These are phyloP conservation scores for Podila minutissima DNA, from an alignment of 192 early-diverging fungal species.

Conservation along the genomic window DNA sequence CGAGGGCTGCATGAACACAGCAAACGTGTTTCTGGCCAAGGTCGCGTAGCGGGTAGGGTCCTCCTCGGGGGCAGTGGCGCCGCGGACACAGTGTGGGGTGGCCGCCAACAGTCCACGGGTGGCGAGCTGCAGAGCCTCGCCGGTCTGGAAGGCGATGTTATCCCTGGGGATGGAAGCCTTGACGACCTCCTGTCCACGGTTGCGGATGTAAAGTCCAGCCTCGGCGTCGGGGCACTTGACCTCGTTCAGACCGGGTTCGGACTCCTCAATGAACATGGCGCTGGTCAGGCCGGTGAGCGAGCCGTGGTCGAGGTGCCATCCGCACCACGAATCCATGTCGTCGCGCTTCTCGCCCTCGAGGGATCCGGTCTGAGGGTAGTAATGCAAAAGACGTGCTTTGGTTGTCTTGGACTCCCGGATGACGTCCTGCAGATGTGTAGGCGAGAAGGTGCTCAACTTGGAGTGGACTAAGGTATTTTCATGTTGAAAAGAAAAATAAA, in stretches of 20 bases:
- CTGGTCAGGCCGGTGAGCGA: constrained; percentile 70
- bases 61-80: constrained; percentile 47
- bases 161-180: constrained; percentile 67
- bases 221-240: constrained; percentile 50
- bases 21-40: constrained; percentile 73
- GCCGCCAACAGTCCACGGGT: constrained; percentile 62
- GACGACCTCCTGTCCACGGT: constrained; percentile 54
- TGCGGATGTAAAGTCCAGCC: constrained; percentile 70
- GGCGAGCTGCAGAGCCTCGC: constrained; percentile 68
- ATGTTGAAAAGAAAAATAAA: background rate
- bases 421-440: constrained; percentile 60
- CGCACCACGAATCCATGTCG: constrained; percentile 73
- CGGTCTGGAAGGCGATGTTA: constrained; percentile 74
- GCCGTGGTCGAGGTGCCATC: constrained; percentile 75
- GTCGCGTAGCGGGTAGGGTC: constrained; percentile 37
- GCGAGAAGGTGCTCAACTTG: constrained; percentile 50
- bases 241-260: constrained; percentile 36
- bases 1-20: constrained; percentile 78
- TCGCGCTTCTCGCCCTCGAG: constrained; percentile 27
- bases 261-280: constrained; percentile 69
- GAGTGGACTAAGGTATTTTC: constrained; percentile 24
- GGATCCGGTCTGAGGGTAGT: constrained; percentile 61
- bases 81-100: constrained; percentile 74
- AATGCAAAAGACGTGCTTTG: constrained; percentile 75
- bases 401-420: constrained; percentile 61